Evolutionary conservation across 345 rosid species (phyloP).

Genomic region (Melastoma malabathricum): DNA sequence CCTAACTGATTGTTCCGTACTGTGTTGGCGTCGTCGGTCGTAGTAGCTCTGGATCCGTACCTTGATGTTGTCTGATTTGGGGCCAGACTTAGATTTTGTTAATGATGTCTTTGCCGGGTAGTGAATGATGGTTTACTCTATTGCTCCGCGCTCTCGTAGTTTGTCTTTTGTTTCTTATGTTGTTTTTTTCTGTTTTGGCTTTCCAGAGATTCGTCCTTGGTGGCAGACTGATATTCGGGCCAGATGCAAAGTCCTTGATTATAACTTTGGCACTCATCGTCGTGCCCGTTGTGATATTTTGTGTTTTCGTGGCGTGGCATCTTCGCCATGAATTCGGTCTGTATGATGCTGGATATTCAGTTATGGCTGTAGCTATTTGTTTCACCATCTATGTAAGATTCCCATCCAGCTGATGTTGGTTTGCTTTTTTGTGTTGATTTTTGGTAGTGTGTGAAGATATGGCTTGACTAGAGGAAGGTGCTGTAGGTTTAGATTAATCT

Average conservation of each 20-base stretch:
- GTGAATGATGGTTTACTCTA: constrained; percentile 2
- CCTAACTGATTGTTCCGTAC: no score
- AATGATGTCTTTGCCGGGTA: background rate
- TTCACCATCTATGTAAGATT: constrained; percentile 67
- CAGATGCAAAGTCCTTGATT: constrained; percentile 77
- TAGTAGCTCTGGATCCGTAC: no score
- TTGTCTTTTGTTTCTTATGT: constrained; percentile 1
- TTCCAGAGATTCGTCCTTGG: constrained; percentile 53
- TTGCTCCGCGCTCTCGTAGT: background rate
- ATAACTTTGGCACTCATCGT: constrained; percentile 63
- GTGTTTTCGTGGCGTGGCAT: constrained; percentile 83
- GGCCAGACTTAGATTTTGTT: no score
- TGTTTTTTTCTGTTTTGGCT: constrained; percentile 9
- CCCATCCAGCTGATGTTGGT: constrained; percentile 3
- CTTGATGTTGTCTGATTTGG: no score
- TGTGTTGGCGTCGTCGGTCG: no score
- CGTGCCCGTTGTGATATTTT: constrained; percentile 63
- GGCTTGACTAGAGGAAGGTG: no score
- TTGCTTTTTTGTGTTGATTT: background rate
- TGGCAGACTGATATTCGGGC: constrained; percentile 95
- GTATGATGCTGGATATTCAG: constrained; percentile 62
- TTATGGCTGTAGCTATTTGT: constrained; percentile 55
- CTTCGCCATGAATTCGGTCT: constrained; percentile 78
- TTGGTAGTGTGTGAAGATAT: no score
- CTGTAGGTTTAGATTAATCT: no score